Percentiles rank a stretch among this genome's conserved stretches.
phyloP scores from a whole-genome alignment of 345 rosid species.

The Noccaea caerulescens region DNA sequence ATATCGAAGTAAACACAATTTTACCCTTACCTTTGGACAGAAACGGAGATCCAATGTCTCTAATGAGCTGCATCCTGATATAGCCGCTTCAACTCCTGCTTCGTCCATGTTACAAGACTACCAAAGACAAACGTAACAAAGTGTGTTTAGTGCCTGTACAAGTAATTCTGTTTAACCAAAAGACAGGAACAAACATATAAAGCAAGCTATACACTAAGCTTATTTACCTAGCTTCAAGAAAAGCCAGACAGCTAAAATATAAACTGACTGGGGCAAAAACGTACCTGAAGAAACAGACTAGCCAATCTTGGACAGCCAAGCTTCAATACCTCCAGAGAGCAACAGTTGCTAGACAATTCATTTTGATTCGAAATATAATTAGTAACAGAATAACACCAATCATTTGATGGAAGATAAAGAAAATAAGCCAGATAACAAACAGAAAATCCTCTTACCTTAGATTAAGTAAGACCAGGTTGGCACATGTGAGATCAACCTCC shows the following conservation, averaged over 20 bases:
- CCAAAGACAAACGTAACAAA: slow-evolving; percentile 32
- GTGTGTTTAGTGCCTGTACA: slow-evolving; percentile 15
- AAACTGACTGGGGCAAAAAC: neutral
- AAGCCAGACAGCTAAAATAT: neutral
- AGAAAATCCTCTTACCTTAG: slow-evolving; percentile 57
- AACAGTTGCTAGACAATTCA: slow-evolving; percentile 70
- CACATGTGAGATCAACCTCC: slow-evolving; percentile 86
- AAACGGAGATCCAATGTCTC: slow-evolving; percentile 95
- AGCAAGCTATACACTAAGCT: neutral
- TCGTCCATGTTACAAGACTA: slow-evolving; percentile 83
- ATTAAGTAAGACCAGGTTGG: slow-evolving; percentile 71
- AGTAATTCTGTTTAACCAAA: neutral
- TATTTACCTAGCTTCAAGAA: neutral
- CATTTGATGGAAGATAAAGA: neutral
- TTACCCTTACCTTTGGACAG: slow-evolving; percentile 79
- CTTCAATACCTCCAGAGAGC: slow-evolving; percentile 79
- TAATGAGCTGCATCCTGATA: slow-evolving; percentile 73
- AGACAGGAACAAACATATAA: neutral
- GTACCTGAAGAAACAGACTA: slow-evolving; percentile 90
- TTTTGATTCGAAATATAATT: slow-evolving; percentile 14
- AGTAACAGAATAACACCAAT: slow-evolving; percentile 25
- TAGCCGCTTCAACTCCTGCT: slow-evolving; percentile 74
- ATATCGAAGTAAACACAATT: slow-evolving; percentile 10
- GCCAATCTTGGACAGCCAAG: slow-evolving; percentile 80
- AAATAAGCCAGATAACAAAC: slow-evolving; percentile 1